phyloP scores from a whole-genome alignment of 768 basidiomycete genomes.

The Leccinum ochraceum region DNA sequence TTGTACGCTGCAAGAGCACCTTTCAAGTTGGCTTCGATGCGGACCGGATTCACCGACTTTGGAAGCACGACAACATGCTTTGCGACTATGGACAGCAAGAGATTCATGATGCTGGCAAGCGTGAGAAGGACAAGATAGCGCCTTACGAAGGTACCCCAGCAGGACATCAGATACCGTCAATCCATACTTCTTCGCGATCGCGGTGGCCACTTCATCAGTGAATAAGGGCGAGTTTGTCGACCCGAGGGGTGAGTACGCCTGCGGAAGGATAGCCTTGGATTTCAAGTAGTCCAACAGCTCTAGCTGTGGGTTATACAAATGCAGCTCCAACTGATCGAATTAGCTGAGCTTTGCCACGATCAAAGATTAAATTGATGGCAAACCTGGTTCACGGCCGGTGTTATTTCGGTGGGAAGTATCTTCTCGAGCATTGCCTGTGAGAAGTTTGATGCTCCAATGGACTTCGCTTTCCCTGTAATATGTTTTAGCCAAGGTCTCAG shows the following conservation, averaged over 20 bases:
- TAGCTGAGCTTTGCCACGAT: neutral
- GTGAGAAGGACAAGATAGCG: neutral
- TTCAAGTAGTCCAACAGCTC: conserved; percentile 62
- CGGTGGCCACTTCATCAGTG: conserved; percentile 56
- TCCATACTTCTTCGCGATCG: conserved; percentile 59
- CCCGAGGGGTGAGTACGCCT: conserved; percentile 84
- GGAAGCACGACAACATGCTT: conserved; percentile 69
- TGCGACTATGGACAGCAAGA: conserved; percentile 42
- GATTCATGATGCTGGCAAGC: conserved; percentile 7
- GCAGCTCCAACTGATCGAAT: conserved; percentile 60
- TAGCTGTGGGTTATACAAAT: conserved; percentile 76
- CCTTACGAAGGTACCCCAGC: conserved; percentile 62
- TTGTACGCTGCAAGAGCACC: conserved; percentile 49
- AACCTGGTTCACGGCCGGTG: conserved; percentile 76
- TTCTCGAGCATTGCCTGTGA: conserved; percentile 67
- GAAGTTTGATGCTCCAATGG: conserved; percentile 79
- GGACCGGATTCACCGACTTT: conserved; percentile 72
- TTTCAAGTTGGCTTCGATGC: conserved; percentile 61
- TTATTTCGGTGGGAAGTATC: conserved; percentile 62
- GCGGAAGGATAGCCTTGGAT: conserved; percentile 64
- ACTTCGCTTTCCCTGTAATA: conserved; percentile 55
- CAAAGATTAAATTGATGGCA: conserved; percentile 15
- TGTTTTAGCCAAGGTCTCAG: conserved; percentile 9
- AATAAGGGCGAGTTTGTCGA: conserved; percentile 68
- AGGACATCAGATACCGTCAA: conserved; percentile 58